Evolutionary conservation across 805 yeast species (phyloP).

Genomic region (Yarrowia alimentaria): DNA sequence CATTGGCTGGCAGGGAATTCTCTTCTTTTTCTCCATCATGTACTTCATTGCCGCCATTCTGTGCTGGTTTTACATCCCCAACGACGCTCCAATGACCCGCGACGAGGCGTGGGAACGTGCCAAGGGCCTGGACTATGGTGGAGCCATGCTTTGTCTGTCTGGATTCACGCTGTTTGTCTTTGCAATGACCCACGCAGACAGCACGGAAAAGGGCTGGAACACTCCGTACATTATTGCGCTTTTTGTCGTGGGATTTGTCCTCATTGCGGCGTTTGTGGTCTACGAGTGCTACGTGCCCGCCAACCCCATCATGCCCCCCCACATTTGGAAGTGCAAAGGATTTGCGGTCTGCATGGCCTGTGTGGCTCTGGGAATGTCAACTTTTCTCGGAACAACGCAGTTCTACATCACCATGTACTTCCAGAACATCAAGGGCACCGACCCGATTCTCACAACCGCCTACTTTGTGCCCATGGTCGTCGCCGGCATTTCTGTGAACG

Average conservation of each 20-base stretch:
- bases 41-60: conserved; percentile 37
- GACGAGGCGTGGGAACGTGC: conserved; percentile 36
- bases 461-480: conserved; percentile 48
- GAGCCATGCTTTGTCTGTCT: conserved; percentile 45
- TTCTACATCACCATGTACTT: conserved; percentile 48
- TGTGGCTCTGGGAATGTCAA: conserved; percentile 44
- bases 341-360: conserved; percentile 45
- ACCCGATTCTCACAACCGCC: conserved; percentile 47
- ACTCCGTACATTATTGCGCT: conserved; percentile 49
- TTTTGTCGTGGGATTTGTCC: conserved; percentile 42
- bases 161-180: conserved; percentile 47
- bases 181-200: conserved; percentile 47
- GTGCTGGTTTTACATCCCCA: conserved; percentile 41
- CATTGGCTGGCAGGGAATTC: conserved; percentile 46
- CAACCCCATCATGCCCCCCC: conserved; percentile 50
- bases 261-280: conserved; percentile 41
- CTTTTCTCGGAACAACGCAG: conserved; percentile 44
- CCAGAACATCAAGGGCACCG: conserved; percentile 43
- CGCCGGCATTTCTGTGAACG: conserved; percentile 45
- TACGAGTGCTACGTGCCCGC: conserved; percentile 45
- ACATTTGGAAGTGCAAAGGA: conserved; percentile 43
- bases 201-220: conserved; percentile 46
- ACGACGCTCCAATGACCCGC: conserved; percentile 36
- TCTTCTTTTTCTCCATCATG: conserved; percentile 45
- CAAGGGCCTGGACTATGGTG: conserved; percentile 44